Base-by-base conservation (phyloP, 768 basidiomycete species). In the Dictyophora rubrovolvata region DNA sequence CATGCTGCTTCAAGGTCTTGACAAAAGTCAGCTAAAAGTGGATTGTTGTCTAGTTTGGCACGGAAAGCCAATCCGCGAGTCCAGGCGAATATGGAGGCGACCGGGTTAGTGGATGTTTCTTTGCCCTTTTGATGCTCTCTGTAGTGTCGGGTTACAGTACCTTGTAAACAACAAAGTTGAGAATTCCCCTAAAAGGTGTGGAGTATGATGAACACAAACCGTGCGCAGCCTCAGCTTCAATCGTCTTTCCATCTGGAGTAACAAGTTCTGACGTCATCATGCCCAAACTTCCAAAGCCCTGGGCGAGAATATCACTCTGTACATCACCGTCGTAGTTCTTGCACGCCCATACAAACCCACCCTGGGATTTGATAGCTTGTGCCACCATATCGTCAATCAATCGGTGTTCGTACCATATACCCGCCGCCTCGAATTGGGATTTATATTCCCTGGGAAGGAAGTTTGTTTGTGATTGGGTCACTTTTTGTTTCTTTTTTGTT, bases 301-400 rank as follows among this genome's bases (percentile, higher is more conserved):
- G 96, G 0, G 95, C 95, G 61, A 98, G 86, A 66, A 96, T 93
- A 69, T 97, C 93, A 63, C 83, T 86, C 75, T 93, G 86, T 53
- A 87, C 84, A 65, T 93, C 91, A 68, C 91, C 86, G 65, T 77
- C 76, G 71, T 77, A 77, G 72, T 83, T 83, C 76, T 85, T 85
- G 69, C 82, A 80, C 9, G 83, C 83, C 82, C 83, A 83, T 12
- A 86, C 82, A 72, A 91, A 94, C 33, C 95, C 96, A 51, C 96
- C 96, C 0, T 86, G 82, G 14, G 92, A 94, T 75, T 99, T 99
- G 83, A 98, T 84, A 46, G 80, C 93, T 69, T 98, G 95, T 5
- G 96, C 96, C 53, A 98, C 94, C 94, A 97, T 96, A 75, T 95
- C 92, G 71, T 93, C 92, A 71, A 94, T 94, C 51, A 95, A 83